phyloP scores from a whole-genome alignment of 1,284 basidiomycete species.

The Pseudozyma hubeiensis region DNA sequence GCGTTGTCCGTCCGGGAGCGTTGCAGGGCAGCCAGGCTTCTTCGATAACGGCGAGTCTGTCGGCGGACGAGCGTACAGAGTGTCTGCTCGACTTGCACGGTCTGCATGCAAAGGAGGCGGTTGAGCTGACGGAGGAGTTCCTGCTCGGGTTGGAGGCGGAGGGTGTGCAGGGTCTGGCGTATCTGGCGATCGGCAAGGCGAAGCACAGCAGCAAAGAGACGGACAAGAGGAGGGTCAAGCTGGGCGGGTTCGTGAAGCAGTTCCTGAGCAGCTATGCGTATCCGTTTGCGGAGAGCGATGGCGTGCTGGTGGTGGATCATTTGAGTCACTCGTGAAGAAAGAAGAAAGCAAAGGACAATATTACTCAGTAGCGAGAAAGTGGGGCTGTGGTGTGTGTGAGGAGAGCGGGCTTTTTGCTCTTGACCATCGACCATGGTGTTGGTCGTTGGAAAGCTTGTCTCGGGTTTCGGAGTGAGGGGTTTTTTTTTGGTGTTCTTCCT shows the following conservation, averaged over 20 bases:
- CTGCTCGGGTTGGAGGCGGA: slow-evolving; percentile 82
- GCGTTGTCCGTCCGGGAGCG: slow-evolving; percentile 47
- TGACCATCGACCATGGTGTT: too few species aligned
- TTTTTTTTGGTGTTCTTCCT: slow-evolving; percentile 14
- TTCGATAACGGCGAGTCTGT: slow-evolving; percentile 73
- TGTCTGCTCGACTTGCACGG: slow-evolving; percentile 71
- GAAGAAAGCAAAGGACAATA: slow-evolving; percentile 16
- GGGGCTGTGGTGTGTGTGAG: not conserved
- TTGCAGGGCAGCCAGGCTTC: slow-evolving; percentile 37
- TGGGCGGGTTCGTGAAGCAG: slow-evolving; percentile 85
- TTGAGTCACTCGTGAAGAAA: slow-evolving; percentile 39
- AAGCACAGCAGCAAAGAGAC: slow-evolving; percentile 90
- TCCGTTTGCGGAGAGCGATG: slow-evolving; percentile 92
- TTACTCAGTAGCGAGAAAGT: not conserved
- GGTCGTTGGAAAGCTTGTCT: not conserved
- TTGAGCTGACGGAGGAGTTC: slow-evolving; percentile 90
- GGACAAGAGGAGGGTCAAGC: slow-evolving; percentile 81
- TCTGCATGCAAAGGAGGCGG: slow-evolving; percentile 88
- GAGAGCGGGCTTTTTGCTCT: too few species aligned
- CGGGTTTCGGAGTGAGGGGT: slow-evolving; percentile 4
- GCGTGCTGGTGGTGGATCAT: slow-evolving; percentile 86
- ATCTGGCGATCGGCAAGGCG: slow-evolving; percentile 91
- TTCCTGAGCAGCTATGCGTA: slow-evolving; percentile 86
- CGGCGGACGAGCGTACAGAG: slow-evolving; percentile 73
- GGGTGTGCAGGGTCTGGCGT: slow-evolving; percentile 78